Base-by-base conservation (phyloP, 2,329 filamentous ascomycete species). In the Fusarium coffeatum region DNA sequence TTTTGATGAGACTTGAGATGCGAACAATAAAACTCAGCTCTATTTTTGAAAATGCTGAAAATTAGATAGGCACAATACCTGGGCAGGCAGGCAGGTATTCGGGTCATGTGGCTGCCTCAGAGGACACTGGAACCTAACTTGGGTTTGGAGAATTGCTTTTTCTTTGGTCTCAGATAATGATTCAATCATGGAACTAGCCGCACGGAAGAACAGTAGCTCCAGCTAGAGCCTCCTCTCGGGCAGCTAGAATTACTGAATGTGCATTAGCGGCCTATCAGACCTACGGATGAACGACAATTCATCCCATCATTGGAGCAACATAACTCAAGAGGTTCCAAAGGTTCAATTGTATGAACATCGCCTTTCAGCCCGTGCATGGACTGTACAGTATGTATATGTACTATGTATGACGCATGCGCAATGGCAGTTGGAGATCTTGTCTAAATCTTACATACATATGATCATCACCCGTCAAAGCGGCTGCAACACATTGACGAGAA, bases 151-250 rank as follows among this genome's bases (percentile, higher is more conserved):
- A 20, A 41, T 53, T 53, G 18, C 41, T 43, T 53, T 27, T 51
- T 42, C 37, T 32, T 46, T 27, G 41, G 34, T 18, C 22, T 28
- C 30, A 51, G 37, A 53, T 40, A 59, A 40, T 49, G 30, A 43
- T 41, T 58, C 46, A 51, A 45, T 40, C 54, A 61, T 58, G 34
- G 48, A 62, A 68, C 48, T 61, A 60, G 57, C 69, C 64, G 54
- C 58, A 64, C 66, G 69, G 69, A 70, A 72, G 23, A 72, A 72
- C 30, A 66, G 69, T 62, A 71, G 69, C 69, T 72, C 69, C 69
- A 66, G 63, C 60, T 62, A 57, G 55, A 68, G 66, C 59, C 55
- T 65, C 66, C 48, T 57, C 42, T 32, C 28, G 54, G 54, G 13
- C 48, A 60, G 56, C 57, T 64, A 42, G 16, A 57, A 47, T 37